A percentile compares a stretch with the other conserved stretches of the same genome.
These are phyloP conservation scores for Lyophyllum decastes DNA, from an alignment of 768 basidiomycete genomes.

Conservation along the genomic window DNA sequence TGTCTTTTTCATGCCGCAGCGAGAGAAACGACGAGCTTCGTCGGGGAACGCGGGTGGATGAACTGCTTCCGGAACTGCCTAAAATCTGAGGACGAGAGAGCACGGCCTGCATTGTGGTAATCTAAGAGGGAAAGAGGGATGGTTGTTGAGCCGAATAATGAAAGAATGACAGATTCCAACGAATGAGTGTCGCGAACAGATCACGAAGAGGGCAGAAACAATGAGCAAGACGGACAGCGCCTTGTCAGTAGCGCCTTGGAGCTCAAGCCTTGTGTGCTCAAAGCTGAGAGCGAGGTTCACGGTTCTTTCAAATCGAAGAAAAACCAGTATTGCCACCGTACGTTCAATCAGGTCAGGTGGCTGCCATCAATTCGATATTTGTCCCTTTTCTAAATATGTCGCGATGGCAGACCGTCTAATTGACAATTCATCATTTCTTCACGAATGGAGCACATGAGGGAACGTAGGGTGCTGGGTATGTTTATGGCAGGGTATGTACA, in stretches of 20 bases:
- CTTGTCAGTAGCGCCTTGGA: background rate
- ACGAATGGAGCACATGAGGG: too few relatives aligned
- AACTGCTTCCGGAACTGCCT: conserved; percentile 24
- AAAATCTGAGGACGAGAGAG: conserved; percentile 35
- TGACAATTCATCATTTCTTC: too few relatives aligned
- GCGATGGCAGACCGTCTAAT: too few relatives aligned
- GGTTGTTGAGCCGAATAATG: conserved; percentile 13
- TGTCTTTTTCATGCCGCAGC: conserved; percentile 50
- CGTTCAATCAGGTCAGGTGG: conserved; percentile 3
- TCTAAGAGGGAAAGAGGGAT: background rate
- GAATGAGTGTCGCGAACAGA: conserved; percentile 11
- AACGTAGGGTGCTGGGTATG: background rate
- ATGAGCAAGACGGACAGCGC: background rate
- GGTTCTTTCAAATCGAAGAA: background rate
- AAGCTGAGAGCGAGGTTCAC: background rate
- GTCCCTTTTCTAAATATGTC: conserved; percentile 3
- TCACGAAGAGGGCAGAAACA: conserved; percentile 2
- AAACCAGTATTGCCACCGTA: conserved; percentile 3
- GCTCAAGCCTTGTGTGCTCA: background rate
- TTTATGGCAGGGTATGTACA: background rate
- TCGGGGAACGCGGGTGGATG: conserved; percentile 43
- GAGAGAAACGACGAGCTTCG: conserved; percentile 63
- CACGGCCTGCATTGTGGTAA: conserved; percentile 36
- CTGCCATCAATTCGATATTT: conserved; percentile 4
- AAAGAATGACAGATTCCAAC: conserved; percentile 9